phyloP scores from a whole-genome alignment of 225 moss, liverwort and hornwort species.

The Sphagnum contortum region DNA sequence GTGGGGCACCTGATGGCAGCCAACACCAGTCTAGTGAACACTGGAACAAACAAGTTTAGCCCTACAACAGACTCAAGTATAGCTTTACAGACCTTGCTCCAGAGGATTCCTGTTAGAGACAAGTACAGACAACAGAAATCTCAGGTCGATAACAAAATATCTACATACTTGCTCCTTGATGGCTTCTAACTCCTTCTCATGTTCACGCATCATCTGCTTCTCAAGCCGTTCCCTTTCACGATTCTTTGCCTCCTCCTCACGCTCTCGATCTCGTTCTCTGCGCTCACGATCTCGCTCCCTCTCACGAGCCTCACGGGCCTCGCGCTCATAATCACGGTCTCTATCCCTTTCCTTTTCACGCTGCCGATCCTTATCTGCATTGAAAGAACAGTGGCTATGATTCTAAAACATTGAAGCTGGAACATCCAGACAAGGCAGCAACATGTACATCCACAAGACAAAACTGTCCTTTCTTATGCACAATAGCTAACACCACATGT shows the following conservation, averaged over 20 bases:
- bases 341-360: constrained; percentile 71
- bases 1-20: no score
- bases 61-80: no score
- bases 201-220: constrained; percentile 81
- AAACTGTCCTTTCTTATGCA: no score
- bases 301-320: constrained; percentile 40
- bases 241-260: constrained; percentile 85
- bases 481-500: no score
- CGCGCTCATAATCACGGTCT: constrained; percentile 77
- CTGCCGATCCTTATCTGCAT: constrained; percentile 50
- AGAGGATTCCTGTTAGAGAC: no score
- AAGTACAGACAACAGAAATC: no score
- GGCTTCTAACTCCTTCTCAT: constrained; percentile 93
- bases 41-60: no score
- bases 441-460: no score
- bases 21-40: no score
- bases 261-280: constrained; percentile 87
- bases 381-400: not conserved
- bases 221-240: constrained; percentile 87
- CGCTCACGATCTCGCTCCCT: constrained; percentile 93
- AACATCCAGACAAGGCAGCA: no score
- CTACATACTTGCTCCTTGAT: constrained; percentile 86
- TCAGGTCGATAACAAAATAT: not conserved
- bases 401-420: no score
- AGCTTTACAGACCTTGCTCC: no score